A percentile compares a stretch with the other conserved stretches of the same genome.
Evolutionary conservation across 805 yeast species (phyloP).

Genomic region (Kazachstania psychrophila): DNA sequence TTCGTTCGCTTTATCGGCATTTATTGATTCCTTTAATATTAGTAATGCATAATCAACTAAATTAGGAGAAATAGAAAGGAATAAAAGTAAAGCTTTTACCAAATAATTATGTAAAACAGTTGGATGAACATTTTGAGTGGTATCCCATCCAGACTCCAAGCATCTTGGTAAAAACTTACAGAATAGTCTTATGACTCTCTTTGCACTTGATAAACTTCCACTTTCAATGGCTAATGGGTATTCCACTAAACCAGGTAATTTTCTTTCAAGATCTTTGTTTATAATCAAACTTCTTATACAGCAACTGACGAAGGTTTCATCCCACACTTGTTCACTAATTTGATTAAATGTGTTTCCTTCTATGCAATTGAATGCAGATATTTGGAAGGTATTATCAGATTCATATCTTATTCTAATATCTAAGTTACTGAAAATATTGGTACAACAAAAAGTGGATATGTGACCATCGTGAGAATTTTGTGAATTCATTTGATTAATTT

Average conservation of each 20-base stretch:
- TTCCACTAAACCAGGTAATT: conserved; percentile 50
- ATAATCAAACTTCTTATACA: conserved; percentile 47
- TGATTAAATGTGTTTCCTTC: conserved; percentile 23
- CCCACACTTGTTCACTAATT: conserved; percentile 41
- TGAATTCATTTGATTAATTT: conserved; percentile 13
- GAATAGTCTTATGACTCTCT: conserved; percentile 32
- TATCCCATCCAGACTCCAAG: conserved; percentile 36
- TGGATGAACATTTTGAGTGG: conserved; percentile 24
- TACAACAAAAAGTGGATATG: conserved; percentile 49
- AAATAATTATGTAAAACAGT: conserved; percentile 40
- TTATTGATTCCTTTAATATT: conserved; percentile 10
- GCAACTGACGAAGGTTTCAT: conserved; percentile 50
- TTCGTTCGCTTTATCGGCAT: conserved; percentile 14
- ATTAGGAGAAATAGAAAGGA: conserved; percentile 17
- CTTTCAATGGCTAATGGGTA: conserved; percentile 34
- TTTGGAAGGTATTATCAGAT: conserved; percentile 26
- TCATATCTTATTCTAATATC: conserved; percentile 62
- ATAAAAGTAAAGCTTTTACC: conserved; percentile 38
- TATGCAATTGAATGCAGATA: conserved; percentile 27
- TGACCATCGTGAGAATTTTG: conserved; percentile 14
- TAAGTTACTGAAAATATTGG: conserved; percentile 61
- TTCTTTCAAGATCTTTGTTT: conserved; percentile 45
- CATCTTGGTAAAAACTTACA: conserved; percentile 42
- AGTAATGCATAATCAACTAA: conserved; percentile 16
- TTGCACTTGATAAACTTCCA: conserved; percentile 15